Conservation (phyloP, 2,329 filamentous ascomycete genomes). For the Aureobasidium sp. region DNA sequence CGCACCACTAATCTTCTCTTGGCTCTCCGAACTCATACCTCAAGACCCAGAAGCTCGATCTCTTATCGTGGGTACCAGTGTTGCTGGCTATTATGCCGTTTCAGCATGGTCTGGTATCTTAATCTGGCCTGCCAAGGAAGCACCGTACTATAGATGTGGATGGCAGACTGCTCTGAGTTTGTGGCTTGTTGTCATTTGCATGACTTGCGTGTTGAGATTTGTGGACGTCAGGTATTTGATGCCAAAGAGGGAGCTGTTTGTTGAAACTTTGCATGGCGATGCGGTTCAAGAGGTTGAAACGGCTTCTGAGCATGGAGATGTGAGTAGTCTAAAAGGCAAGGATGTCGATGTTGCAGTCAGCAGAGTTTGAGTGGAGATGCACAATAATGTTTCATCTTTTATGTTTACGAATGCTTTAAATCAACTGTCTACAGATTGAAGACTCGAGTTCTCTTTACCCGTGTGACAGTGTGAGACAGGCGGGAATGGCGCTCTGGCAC, state of each 20-base stretch:
- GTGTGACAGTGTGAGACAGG: too few relatives aligned
- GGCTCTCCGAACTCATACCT: conserved; percentile 46
- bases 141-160: conserved; percentile 44
- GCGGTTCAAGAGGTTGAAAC: neutral
- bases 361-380: neutral
- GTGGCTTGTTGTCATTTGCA: conserved; percentile 39
- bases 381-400: neutral
- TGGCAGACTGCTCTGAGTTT: conserved; percentile 44
- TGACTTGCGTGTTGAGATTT: conserved; percentile 39
- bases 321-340: conserved; percentile 2
- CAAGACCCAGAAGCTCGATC: conserved; percentile 46
- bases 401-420: neutral
- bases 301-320: neutral
- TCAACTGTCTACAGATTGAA: neutral
- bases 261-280: conserved; percentile 8
- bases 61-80: conserved; percentile 43
- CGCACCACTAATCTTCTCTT: conserved; percentile 47
- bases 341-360: conserved; percentile 10
- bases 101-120: conserved; percentile 47
- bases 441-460: neutral
- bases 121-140: conserved; percentile 47
- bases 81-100: conserved; percentile 46
- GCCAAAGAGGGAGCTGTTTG: conserved; percentile 21
- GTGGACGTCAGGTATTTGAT: conserved; percentile 39
- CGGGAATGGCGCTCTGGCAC: too few relatives aligned